Base-by-base conservation (phyloP, 176 grass and related monocot genomes). In the Paspalum notatum region DNA sequence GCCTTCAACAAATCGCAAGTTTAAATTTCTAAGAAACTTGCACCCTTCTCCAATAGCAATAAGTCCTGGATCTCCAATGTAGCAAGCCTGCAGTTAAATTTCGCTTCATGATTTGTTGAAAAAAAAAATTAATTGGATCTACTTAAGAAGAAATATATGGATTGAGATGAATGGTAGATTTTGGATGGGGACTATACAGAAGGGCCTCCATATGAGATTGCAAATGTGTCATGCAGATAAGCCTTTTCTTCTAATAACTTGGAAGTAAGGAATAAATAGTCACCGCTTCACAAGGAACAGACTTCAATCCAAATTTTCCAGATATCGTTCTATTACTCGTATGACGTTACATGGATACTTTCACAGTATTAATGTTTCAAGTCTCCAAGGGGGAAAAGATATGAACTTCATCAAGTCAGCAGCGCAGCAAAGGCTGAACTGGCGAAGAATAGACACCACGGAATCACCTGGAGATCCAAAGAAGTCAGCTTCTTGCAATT, bases 21-120 rank as follows among this genome's bases (percentile, higher is more conserved):
- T 98, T 64, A 98, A 80, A 62, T 85, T 87, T 55, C 74, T 81
- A 74, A 98, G 90, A 42, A 82, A 79, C 73, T 87, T 94, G 83
- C 95, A 98, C 55, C 74, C 87, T 66, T 90, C 62, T 0, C 95
- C 89, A 7, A 98, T 81, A 48, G 95, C 89, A 87, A 89, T 80
- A 54, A 98, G 92, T 76, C 91, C 95, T 89, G 53, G 59, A 86
- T 98, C 92, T 87, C 95, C 85, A 91, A 94, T 79, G 80, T 92
- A 94, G 59, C 95, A 98, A 83, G 87, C 95, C 92, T 94, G 63
- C 76, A 85, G 43, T 86, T 53, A 79, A 83, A 44, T 16, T 75
- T 40, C 1, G 12, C 13, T 11, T 67, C 52, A 83, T 15, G 16
- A 15, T 62, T 85, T n/a, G 7, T 15, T 27, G 24, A 45, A 65